Base-by-base conservation (phyloP, 2,329 filamentous ascomycete genomes). In the Colletotrichum sojae region DNA sequence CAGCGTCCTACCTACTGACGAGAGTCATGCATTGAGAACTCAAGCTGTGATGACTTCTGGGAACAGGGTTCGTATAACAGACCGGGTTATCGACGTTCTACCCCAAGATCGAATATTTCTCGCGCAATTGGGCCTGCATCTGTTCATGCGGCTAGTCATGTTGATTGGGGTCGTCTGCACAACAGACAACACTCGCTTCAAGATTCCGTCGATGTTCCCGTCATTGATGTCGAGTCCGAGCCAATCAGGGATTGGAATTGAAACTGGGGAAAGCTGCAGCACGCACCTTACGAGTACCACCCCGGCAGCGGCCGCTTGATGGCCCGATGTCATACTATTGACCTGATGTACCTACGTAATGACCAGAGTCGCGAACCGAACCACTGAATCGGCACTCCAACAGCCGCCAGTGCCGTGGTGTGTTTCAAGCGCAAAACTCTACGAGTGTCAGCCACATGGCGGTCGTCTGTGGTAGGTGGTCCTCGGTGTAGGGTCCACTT, bases 381-480 rank as follows among this genome's bases (percentile, higher is more conserved):
- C 20, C 46, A 20, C n/a, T 16, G 9, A 6, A 51, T 13, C 40
- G 62, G 46, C 1, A 6, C 20, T 45, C 13, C 18, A 54, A n/a
- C 45, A 52, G 43, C 45, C 43, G 48, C n/a, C n/a, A 25, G 25
- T 36, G 25, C 40, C 22, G 55, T 25, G 55, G 27, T 12, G 51
- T 51, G 63, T 62, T 67, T 56, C 51, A 62, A 18, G 2, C 52
- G 22, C 2, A 62, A 36, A 48, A 66, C 48, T 61, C 18, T 57
- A 56, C 48, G 15, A 6, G 8, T 10, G 31, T 36, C 8, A 36
- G n/a, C 46, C 48, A 64, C 46, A 53, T 48, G 31, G 20, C 36
- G 52, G 36, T 10, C 39, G 31, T 22, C 25, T 49, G 65, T 54
- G 40, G 54, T 65, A 15, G 31, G n/a, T 65, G 54, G 65, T 68